Evolutionary conservation across 169 alveolate species (phyloP).

Genomic region (Eimeria acervulina): DNA sequence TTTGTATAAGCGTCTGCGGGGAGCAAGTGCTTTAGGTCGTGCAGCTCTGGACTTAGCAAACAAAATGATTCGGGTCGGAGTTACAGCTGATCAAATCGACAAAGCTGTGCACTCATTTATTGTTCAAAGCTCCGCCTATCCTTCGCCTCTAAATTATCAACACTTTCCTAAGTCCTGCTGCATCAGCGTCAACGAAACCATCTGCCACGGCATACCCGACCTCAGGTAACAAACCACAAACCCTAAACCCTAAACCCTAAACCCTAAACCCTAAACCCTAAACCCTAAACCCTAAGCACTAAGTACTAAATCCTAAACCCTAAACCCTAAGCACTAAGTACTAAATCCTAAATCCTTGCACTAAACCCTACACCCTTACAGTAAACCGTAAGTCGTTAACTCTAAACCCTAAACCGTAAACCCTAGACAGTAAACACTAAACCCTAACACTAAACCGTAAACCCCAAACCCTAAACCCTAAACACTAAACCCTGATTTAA

Average conservation of each 20-base stretch:
- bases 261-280: background rate
- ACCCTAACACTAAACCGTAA: no score
- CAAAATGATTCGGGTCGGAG: constrained; percentile 96
- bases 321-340: no score
- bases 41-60: constrained; percentile 97
- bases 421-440: no score
- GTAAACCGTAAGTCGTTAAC: no score
- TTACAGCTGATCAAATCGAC: constrained; percentile 98
- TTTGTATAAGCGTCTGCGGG: constrained; percentile 88
- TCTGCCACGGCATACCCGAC: constrained; percentile 97
- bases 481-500: no score
- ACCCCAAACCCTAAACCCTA: no score
- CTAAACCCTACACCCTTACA: no score
- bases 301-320: no score
- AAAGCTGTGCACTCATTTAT: constrained; percentile 96
- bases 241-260: background rate
- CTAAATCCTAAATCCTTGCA: no score
- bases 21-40: constrained; percentile 95
- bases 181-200: constrained; percentile 97
- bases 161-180: constrained; percentile 98
- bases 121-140: constrained; percentile 97
- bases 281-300: no score
- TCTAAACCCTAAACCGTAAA: no score
- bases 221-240: constrained; percentile 1
- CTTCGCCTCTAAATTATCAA: constrained; percentile 98